Evolutionary conservation across 345 rosid species (phyloP), one percentile per base, ranked within the genome.

Genomic region (Geranium brycei): DNA sequence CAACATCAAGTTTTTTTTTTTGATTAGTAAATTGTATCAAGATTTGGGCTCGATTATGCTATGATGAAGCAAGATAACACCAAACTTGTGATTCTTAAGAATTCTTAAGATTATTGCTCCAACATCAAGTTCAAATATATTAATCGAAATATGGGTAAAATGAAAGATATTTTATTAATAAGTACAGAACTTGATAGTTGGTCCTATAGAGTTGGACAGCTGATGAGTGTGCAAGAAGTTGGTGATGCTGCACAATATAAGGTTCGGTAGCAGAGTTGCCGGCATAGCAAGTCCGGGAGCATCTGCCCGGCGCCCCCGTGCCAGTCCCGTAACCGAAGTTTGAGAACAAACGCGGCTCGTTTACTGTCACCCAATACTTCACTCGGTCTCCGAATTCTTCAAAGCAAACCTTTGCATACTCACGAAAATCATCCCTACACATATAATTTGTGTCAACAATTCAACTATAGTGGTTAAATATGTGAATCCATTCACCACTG

Each of bases 231-330:
- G 78, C 69, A 12, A 81, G 80, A 59, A 81, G 63, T 64, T 76
- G 40, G 61, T 79, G 41, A 64, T 81, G 81, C 0, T 68, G 69
- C 4, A 69, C 83, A 1, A 64, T 12, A 67, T 77, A 82, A 0
- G 83, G 86, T 63, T 82, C 79, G 0, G 78, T 77, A 1, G 72
- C 75, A 2, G 83, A 79, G 41, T 82, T 60, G 0, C 86, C 82
- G 0, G 40, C 40, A 0, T 66, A 66, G 70, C 87, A 84, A 17
- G 73, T 81, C 1, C 79, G 69, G 0, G 88, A 81, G 60, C 88
- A 83, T 64, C 81, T 74, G 31, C 84, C 85, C 0, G 85, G 88
- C 2, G 88, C 76, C 0, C 16, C 3, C 0, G 10, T 16, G 4
- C 84, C 84, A 0, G 3, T 3, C 11, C 30, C 53, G 19, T 79